A percentile compares a stretch with the other conserved stretches of the same genome.
Conservation (phyloP, 1,284 basidiomycete genomes). For the Ustilago lituana region DNA sequence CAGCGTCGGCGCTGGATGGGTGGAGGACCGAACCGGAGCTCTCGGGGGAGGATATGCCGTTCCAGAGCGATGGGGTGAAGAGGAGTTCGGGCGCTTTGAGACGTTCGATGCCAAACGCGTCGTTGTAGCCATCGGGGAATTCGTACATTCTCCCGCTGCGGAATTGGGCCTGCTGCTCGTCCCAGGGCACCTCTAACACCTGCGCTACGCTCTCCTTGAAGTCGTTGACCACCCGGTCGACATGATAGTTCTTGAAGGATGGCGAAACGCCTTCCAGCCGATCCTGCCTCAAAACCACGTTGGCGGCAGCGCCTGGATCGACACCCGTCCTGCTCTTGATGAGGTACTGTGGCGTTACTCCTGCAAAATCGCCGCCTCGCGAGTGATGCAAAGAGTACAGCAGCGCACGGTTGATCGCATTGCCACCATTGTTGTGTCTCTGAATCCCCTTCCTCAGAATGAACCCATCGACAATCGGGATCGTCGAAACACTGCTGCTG, state of each 20-base stretch:
- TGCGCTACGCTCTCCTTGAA: conserved; percentile 90
- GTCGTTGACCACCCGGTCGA: conserved; percentile 85
- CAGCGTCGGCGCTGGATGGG: conserved; percentile 12
- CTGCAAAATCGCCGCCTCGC: conserved; percentile 28
- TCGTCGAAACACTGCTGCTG: conserved; percentile 85
- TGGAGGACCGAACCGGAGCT: conserved; percentile 20
- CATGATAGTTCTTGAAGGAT: conserved; percentile 84
- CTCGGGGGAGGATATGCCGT: conserved; percentile 30
- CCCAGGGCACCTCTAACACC: conserved; percentile 85
- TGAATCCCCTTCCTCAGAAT: conserved; percentile 87
- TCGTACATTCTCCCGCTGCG: conserved; percentile 75
- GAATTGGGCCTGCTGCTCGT: conserved; percentile 74
- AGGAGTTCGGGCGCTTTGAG: conserved; percentile 87
- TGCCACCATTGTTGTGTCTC: conserved; percentile 59
- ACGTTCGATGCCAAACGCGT: conserved; percentile 83
- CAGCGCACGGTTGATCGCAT: conserved; percentile 43
- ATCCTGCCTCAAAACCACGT: conserved; percentile 64
- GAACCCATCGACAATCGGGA: conserved; percentile 96
- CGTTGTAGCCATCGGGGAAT: conserved; percentile 93
- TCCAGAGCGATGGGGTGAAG: conserved; percentile 81
- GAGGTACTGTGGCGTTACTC: conserved; percentile 76
- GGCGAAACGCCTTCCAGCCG: conserved; percentile 72
- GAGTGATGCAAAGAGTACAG: conserved; percentile 55
- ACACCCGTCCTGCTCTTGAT: conserved; percentile 77
- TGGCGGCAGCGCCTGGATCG: conserved; percentile 77